Percentiles rank a stretch among this genome's conserved stretches.
Evolutionary conservation across 768 basidiomycete species (phyloP).

Genomic region (Trametopsis cervina): DNA sequence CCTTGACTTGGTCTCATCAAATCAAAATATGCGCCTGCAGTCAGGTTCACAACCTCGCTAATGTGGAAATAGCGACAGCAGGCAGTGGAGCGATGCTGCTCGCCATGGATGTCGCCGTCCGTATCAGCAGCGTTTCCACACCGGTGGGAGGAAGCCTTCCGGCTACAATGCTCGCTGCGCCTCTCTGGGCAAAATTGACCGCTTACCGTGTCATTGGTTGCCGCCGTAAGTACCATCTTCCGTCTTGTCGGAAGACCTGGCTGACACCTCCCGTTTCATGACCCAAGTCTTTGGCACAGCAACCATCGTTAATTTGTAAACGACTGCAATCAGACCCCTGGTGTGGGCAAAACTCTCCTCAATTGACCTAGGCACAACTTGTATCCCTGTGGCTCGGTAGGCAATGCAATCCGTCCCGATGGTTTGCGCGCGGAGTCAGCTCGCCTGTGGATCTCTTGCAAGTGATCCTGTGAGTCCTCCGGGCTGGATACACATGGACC

Average conservation of each 20-base stretch:
- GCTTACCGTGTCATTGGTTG: neutral
- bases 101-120: too few species aligned
- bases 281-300: neutral
- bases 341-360: neutral
- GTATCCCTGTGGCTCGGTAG: too few species aligned
- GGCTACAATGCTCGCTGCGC: slow-evolving; percentile 3
- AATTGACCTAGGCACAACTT: neutral
- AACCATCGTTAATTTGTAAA: neutral
- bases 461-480: slow-evolving; percentile 9
- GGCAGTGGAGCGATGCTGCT: too few species aligned
- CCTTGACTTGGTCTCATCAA: neutral
- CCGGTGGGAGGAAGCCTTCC: slow-evolving; percentile 7
- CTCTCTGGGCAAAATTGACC: neutral
- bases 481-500: slow-evolving; percentile 7
- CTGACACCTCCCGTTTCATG: neutral
- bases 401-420: neutral
- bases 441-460: neutral
- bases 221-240: neutral
- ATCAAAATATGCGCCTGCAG: too few species aligned
- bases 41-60: too few species aligned
- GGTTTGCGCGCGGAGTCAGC: neutral
- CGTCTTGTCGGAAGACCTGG: neutral
- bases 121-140: slow-evolving; percentile 6
- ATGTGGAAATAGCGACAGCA: too few species aligned
- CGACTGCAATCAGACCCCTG: neutral